Conservation (phyloP, 345 rosid genomes). For the Acer campestre region DNA sequence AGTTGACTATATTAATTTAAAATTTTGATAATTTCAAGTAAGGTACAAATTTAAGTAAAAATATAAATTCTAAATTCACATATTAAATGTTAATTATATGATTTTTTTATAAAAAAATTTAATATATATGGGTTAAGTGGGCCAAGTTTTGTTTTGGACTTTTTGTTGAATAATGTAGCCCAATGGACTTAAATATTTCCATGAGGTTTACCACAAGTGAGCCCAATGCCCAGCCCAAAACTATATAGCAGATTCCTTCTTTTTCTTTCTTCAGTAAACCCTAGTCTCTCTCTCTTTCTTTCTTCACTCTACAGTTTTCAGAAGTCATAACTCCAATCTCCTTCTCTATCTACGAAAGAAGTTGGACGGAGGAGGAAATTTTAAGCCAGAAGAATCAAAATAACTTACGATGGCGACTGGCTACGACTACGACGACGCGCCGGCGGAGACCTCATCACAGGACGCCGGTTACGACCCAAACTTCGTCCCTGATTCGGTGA, state of each 20-base stretch:
- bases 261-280: conserved; percentile 31
- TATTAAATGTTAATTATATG: too few species aligned
- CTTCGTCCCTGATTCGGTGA: conserved; percentile 91
- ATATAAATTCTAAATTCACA: too few species aligned
- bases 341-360: not conserved
- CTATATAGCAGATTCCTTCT: not conserved
- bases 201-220: too few species aligned
- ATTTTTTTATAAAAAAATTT: too few species aligned
- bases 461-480: conserved; percentile 79
- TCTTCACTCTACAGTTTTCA: not conserved
- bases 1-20: too few species aligned
- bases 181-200: too few species aligned
- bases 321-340: not conserved
- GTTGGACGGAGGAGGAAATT: not conserved
- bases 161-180: too few species aligned
- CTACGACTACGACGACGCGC: conserved; percentile 58
- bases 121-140: too few species aligned
- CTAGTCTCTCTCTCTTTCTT: conserved; percentile 24
- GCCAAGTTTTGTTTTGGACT: too few species aligned
- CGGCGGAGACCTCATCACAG: conserved; percentile 29
- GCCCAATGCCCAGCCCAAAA: not conserved
- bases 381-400: not conserved
- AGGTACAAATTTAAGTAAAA: too few species aligned
- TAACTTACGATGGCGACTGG: conserved; percentile 50
- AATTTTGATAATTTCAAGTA: too few species aligned